Base-by-base conservation (phyloP, 1,284 basidiomycete genomes). In the Apiotrichum akiyoshidainum region DNA sequence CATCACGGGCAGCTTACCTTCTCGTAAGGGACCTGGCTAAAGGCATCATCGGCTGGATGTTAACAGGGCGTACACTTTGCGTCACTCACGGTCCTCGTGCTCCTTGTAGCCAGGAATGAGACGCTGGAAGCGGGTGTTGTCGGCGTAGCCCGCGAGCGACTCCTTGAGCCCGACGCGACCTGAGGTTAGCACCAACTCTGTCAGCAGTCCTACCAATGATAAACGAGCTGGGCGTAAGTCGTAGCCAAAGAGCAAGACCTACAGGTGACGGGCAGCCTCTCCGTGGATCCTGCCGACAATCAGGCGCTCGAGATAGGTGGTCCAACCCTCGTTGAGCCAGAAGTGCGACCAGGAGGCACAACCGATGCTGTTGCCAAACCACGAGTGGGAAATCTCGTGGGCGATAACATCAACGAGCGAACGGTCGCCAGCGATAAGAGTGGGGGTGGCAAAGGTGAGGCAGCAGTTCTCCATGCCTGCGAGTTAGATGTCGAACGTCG, bases 321-420 rank as follows among this genome's bases (percentile, higher is more conserved):
- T 96, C 88, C 90, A 96, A 39, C 92, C 81, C 73, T 93, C 91
- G 74, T 93, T 94, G 51, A 94, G 84, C 91, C 91, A 95, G 80
- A 94, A 94, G 74, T 90, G 88, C 6, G 82, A 83, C 67, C 72
- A 74, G 14, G 64, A 67, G 57, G 70, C 69, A 64, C 67, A 69
- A 17, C 66, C 63, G 58, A 92, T 86, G 26, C 88, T 87, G 69
- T 92, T 92, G 5, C 90, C 90, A 65, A 91, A 92, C 85, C 86
- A 92, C 3, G 87, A 90, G 65, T 77, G 69, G 67, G 74, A 75
- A 75, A 72, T 75, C 76, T 82, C 81, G 68, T 82, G 81, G 0
- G 90, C 88, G 14, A 92, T 86, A 22, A 94, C 90, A 70, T 94
- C 91, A 12, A 92, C 90, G 21, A 93, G 82, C 14, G 86, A 84